phyloP scores from a whole-genome alignment of 371 early-diverging fungal species.

The Circinella minor region DNA sequence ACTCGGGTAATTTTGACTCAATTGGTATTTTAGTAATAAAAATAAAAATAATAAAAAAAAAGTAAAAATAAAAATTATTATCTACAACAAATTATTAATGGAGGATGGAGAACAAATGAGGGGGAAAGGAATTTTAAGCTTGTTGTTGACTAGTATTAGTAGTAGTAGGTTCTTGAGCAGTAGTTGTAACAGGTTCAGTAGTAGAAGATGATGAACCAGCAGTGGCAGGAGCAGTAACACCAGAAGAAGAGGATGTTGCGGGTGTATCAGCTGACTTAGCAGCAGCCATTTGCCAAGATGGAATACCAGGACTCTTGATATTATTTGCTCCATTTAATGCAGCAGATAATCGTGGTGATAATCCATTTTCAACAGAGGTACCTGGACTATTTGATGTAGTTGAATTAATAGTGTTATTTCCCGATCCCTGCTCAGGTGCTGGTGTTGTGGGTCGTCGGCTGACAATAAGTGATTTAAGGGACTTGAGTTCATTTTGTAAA shows the following conservation, averaged over 20 bases:
- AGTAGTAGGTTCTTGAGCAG: constrained; percentile 1
- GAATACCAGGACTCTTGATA: constrained; percentile 51
- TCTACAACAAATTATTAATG: not conserved
- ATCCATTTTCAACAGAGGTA: constrained; percentile 27
- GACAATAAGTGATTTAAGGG: constrained; percentile 84
- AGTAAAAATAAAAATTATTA: not conserved
- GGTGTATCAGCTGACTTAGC: constrained; percentile 7
- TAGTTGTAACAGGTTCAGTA: constrained; percentile 1
- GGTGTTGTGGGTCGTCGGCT: constrained; percentile 64
- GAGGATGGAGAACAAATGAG: not conserved
- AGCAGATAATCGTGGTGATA: constrained; percentile 45
- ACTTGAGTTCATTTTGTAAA: constrained; percentile 91
- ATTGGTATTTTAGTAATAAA: not conserved
- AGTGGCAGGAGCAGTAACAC: not conserved
- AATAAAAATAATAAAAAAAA: not conserved
- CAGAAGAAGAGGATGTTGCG: constrained; percentile 8
- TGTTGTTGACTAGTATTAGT: not conserved
- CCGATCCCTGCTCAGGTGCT: constrained; percentile 34
- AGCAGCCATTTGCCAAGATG: constrained; percentile 81
- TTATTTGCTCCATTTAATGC: constrained; percentile 29
- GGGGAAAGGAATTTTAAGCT: not conserved
- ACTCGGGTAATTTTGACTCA: not conserved
- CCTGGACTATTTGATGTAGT: too few species aligned
- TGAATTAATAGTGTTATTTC: constrained; percentile 23
- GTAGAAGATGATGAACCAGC: not conserved